Evolutionary conservation across 2,329 filamentous ascomycete species (phyloP), one percentile per base, ranked within the genome.

Genomic region (Cladobotryum mycophilum): DNA sequence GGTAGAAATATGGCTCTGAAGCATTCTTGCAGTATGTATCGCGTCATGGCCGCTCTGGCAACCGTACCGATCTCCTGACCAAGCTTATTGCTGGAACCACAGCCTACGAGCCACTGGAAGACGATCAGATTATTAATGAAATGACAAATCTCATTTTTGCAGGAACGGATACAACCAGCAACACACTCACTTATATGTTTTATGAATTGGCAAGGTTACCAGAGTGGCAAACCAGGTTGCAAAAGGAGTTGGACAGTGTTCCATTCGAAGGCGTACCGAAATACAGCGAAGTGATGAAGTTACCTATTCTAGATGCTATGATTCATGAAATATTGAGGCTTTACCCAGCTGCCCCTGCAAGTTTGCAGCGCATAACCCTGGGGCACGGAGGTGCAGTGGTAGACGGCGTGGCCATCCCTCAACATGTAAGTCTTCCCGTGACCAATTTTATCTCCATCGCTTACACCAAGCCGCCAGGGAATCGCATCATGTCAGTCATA

Each of bases 61-160:
- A 25, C 36, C 45, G 45, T 18, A 36, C n/a, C 30, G 45, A 47
- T 14, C 33, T 47, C n/a, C 15, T 47, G 11, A 47, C 45, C 45
- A 47, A 47, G 34, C 30, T 47, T 14, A 17, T 48, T 15, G 46
- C 46, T 5, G 46, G 46, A 4, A 48, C 36, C 17, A 45, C 6
- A 30, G 25, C 6, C 25, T 30, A 30, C 9, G 25, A 30, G 25
- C 25, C 25, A 30, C 9, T 30, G 25, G 25, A 7, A 30, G 25
- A 30, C 25, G 25, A 30, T 11, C 25, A 30, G 25, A 30, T 30
- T 6, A 30, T 30, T 8, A 30, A 30, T 30, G 25, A 30, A 11
- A 30, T 30, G 25, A 30, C 25, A 30, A 30, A 30, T 11, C 25
- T 30, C 25, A 30, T 30, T 8, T 30, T 30, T 30, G 25, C 25